Percentiles rank a stretch among this genome's conserved stretches.
Conservation (phyloP, 1,139 yeast species). For the Zhuliangozyma blackwelliae region DNA sequence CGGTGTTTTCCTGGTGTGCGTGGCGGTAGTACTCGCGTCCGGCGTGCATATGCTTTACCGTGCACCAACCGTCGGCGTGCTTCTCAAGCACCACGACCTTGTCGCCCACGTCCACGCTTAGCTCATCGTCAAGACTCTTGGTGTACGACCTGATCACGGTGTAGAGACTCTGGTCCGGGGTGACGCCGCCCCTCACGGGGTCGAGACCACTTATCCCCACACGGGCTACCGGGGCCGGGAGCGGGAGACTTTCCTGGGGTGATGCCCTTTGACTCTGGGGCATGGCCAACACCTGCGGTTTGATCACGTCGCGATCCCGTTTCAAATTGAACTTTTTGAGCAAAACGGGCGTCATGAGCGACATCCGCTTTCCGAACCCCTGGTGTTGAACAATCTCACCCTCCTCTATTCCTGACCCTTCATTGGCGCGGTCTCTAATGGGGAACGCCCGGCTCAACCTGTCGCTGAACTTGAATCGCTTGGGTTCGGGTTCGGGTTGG, state of each 20-base stretch:
- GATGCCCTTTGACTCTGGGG: neutral
- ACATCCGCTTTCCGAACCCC: slow-evolving; percentile 6
- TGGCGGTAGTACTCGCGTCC: slow-evolving; percentile 6
- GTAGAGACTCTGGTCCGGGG: slow-evolving; percentile 9
- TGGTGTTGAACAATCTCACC: too few relatives aligned
- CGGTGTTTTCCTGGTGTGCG: slow-evolving; percentile 13
- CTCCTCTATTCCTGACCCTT: too few relatives aligned
- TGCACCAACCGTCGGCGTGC: slow-evolving; percentile 43
- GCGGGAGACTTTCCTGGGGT: neutral
- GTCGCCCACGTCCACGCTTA: slow-evolving; percentile 30
- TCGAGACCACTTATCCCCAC: slow-evolving; percentile 3
- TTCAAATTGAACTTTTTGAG: slow-evolving; percentile 31
- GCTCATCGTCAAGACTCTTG: slow-evolving; percentile 31
- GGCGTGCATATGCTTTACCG: slow-evolving; percentile 16
- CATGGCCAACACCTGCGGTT: slow-evolving; percentile 6
- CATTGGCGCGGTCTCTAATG: slow-evolving; percentile 1
- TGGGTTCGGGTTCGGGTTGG: neutral
- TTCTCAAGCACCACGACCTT: slow-evolving; percentile 21
- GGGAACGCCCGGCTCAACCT: slow-evolving; percentile 2
- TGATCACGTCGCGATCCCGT: slow-evolving; percentile 8
- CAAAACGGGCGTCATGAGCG: slow-evolving; percentile 28
- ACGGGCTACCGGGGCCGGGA: slow-evolving; percentile 2
- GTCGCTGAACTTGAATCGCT: neutral
- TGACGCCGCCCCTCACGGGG: slow-evolving; percentile 6
- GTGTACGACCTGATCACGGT: slow-evolving; percentile 25